Percentiles rank a stretch among this genome's conserved stretches.
Conservation (phyloP, 1,139 yeast species). For the Yamadazyma mexicana region DNA sequence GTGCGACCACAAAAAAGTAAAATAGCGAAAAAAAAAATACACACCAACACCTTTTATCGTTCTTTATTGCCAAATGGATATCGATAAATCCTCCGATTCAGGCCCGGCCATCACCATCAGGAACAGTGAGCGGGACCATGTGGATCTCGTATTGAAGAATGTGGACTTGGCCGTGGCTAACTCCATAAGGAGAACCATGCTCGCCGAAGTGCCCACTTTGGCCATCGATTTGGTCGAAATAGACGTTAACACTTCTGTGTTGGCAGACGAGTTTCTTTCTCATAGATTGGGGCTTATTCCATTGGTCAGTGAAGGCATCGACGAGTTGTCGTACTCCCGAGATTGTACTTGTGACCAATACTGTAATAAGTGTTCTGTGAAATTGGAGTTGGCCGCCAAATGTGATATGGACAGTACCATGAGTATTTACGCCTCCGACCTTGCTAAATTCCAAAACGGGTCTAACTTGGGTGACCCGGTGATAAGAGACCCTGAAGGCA, state of each 20-base stretch:
- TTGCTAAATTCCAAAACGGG: conserved; percentile 54
- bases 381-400: conserved; percentile 78
- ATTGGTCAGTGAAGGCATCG: conserved; percentile 80
- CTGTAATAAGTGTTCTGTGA: conserved; percentile 92
- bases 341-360: conserved; percentile 98
- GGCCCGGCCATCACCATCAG: conserved; percentile 87
- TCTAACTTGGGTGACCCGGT: conserved; percentile 76
- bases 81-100: conserved; percentile 32
- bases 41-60: conserved; percentile 1
- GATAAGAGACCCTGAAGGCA: conserved; percentile 69
- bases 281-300: conserved; percentile 94
- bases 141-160: conserved; percentile 84
- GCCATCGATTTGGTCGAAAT: conserved; percentile 97
- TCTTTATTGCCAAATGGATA: conserved; percentile 31
- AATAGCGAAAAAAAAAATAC: background rate
- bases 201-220: conserved; percentile 93
- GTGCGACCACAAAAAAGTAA: too few species aligned
- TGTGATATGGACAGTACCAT: conserved; percentile 87
- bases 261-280: conserved; percentile 94
- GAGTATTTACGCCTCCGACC: conserved; percentile 87
- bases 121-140: conserved; percentile 80
- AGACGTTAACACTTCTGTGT: conserved; percentile 86
- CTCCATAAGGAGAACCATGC: conserved; percentile 86
- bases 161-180: conserved; percentile 92
- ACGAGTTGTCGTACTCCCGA: conserved; percentile 74